Evolutionary conservation across 2,329 filamentous ascomycete species (phyloP), one percentile per base, ranked within the genome.

Genomic region (Aspergillus hortae): DNA sequence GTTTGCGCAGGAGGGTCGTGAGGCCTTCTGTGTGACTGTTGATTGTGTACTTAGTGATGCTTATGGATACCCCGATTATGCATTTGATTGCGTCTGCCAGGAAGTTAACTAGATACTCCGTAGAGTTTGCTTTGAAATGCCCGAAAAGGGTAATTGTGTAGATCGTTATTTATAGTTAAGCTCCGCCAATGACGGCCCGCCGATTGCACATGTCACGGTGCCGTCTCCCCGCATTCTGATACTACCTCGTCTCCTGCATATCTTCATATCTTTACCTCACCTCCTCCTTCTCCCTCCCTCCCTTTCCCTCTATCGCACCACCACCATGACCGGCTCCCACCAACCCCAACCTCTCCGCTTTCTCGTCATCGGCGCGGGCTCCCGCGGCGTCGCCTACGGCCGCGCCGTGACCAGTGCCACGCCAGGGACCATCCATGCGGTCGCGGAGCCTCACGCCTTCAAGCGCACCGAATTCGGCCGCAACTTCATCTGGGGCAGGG

Each of bases 301-400:
- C 3, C 19, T 19, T 19, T 19, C 19, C 44, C 21, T 15, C 41
- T 49, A 47, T 25, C 47, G 51, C 21, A 41, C n/a, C 19, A 41
- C 27, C 36, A 36, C 15, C 19, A 45, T 27, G 25, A 40, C 30
- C 11, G 17, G 14, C 10, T 7, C 19, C 17, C 15, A 17, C 12
- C 32, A 14, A 3, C 48, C 52, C 3, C 58, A 61, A 48, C 56
- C 57, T 30, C 82, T 85, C 3, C 83, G 86, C 46, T 83, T 95
- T 63, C 78, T 95, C 50, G 81, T 95, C 63, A 86, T 95, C 60
- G 91, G 91, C 17, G 90, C 89, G 6, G 90, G 91, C 32, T 89
- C 87, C 44, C 85, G 91, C 33, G 91, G 91, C 12, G 80, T 81
- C 47, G 81, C 84, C 27, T 95, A 95, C 67, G 88, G 87, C 30